phyloP scores from a whole-genome alignment of 2,329 filamentous ascomycete genomes.

The Venturia asperata region DNA sequence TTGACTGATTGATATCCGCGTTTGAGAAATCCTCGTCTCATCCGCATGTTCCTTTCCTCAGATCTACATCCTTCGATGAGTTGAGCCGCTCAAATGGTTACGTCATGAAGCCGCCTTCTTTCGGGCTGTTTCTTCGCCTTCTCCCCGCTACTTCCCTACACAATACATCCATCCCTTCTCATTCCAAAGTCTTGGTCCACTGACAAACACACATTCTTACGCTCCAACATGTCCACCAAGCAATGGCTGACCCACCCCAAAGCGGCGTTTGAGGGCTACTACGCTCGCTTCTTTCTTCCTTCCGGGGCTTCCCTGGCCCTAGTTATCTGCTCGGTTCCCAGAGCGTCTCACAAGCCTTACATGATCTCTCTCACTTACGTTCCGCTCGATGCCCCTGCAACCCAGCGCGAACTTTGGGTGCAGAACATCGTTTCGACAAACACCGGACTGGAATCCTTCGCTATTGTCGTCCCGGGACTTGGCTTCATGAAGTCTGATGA shows the following conservation, averaged over 20 bases:
- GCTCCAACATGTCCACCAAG: neutral
- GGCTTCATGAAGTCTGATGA: slow-evolving; percentile 34
- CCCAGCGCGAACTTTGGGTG: slow-evolving; percentile 36
- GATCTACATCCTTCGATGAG: no score
- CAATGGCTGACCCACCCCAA: slow-evolving; percentile 32
- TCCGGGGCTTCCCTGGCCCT: slow-evolving; percentile 41
- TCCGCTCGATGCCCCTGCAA: slow-evolving; percentile 23
- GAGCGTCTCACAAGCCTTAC: slow-evolving; percentile 35
- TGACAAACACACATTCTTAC: no score
- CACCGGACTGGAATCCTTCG: slow-evolving; percentile 31
- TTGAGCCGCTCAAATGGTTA: no score
- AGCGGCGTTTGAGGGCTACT: slow-evolving; percentile 44
- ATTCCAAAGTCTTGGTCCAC: no score
- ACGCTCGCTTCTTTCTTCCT: slow-evolving; percentile 44
- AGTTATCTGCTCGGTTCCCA: slow-evolving; percentile 42
- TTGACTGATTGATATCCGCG: no score
- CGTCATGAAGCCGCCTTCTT: no score
- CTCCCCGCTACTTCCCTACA: no score
- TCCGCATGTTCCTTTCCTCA: no score
- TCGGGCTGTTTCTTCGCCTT: no score
- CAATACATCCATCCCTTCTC: no score
- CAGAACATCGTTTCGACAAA: slow-evolving; percentile 31
- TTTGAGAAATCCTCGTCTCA: no score
- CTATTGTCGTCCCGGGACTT: slow-evolving; percentile 35
- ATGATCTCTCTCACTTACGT: slow-evolving; percentile 47